Conservation (phyloP, 495 filamentous ascomycete species). For the Aspergillus sparsus region DNA sequence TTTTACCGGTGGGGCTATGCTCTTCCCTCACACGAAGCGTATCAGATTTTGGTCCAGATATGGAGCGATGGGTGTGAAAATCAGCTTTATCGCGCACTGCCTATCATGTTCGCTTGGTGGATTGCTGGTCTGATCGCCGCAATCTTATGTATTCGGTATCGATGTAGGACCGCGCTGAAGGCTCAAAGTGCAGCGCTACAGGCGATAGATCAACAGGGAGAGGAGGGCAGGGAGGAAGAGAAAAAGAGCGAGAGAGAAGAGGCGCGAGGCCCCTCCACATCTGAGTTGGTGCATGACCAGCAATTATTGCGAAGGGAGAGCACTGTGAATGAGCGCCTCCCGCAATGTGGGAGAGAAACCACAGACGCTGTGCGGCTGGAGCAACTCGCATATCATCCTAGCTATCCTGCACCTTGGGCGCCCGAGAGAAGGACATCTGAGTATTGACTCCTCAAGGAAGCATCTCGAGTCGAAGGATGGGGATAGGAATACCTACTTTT, state of each 20-base stretch:
- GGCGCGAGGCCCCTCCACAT: not conserved
- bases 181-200: not conserved
- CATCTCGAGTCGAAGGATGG: too few relatives aligned
- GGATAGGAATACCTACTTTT: too few relatives aligned
- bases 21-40: conserved; percentile 47
- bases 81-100: conserved; percentile 39
- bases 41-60: conserved; percentile 42
- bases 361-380: not conserved
- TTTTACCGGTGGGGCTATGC: conserved; percentile 49
- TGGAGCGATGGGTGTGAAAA: conserved; percentile 50
- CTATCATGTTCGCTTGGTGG: conserved; percentile 41
- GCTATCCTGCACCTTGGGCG: not conserved
- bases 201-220: not conserved
- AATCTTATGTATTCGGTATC: not conserved
- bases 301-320: not conserved
- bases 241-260: too few relatives aligned
- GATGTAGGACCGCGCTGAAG: not conserved
- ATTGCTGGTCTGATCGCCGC: not conserved
- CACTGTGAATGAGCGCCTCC: not conserved
- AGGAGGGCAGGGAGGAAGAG: too few relatives aligned
- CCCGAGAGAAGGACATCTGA: not conserved
- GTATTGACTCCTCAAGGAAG: too few relatives aligned
- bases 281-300: not conserved
- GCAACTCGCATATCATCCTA: not conserved
- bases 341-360: not conserved